Base-by-base conservation (phyloP, 305 asterid species). In the Fraxinus dipetala region DNA sequence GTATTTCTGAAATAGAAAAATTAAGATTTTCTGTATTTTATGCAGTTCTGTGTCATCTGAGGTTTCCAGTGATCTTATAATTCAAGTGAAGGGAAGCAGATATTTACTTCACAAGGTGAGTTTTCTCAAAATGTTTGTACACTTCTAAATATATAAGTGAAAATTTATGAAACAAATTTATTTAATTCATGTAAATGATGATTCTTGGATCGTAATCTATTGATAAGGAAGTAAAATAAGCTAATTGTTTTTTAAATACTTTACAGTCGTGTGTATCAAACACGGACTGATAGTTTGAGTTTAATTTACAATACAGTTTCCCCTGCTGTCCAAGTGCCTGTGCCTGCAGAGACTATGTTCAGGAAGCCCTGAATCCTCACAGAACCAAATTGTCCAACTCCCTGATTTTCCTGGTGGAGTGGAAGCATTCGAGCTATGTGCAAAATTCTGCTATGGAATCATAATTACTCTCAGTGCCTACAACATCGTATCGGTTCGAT, bases 401-500 rank as follows among this genome's bases (percentile, higher is more conserved):
- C 91, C 91, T 5, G 98, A 93, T 65, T 90, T 92, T 74, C 98
- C 98, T 0, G 97, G 98, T 0, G 98, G 98, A 1, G 82, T 85
- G 2, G 97, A 92, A 78, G 94, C 98, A 4, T 95, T 95, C 72
- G 98, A 95, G 51, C 35, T 87, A 1, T 95, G 98, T 74, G 98
- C 98, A 0, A 95, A 95, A 78, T 95, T 95, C 92, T 94, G 97
- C 85, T 94, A 94, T 61, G 97, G 97, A 28, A 93, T 93, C 76
- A 91, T 93, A 11, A 87, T 93, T 79, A 94, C 97, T 69, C 88
- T 94, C 11, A 92, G 97, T 20, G 96, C 96, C 56, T 87, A 85
- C 91, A 94, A 93, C 90, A 81, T 94, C 8, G 95, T 94, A 20
- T 72, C 94, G 0, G 87, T 87, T 13, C 87, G 96, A 5, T 90